Percentiles rank a stretch among this genome's conserved stretches.
These are phyloP conservation scores for Trametes versicolor DNA, from an alignment of 1,284 basidiomycete species.

Conservation along the genomic window DNA sequence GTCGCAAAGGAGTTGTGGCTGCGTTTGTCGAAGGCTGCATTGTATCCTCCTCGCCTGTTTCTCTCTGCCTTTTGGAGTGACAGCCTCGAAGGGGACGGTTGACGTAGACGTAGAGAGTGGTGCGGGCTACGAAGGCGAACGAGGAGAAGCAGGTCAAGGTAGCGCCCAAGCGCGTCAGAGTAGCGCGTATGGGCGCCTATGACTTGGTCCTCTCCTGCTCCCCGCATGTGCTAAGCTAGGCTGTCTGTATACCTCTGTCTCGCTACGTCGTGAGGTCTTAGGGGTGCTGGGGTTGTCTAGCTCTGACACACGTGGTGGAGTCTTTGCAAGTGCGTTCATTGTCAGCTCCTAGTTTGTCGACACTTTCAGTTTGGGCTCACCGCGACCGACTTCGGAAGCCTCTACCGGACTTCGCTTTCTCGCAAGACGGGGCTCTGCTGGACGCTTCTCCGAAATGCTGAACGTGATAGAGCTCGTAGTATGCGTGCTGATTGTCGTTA, in stretches of 20 bases:
- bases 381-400: too few relatives aligned
- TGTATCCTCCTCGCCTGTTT: not conserved
- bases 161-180: constrained; percentile 13
- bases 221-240: not conserved
- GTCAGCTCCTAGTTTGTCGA: not conserved
- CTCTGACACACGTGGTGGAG: not conserved
- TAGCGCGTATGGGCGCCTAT: not conserved
- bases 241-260: not conserved
- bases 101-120: not conserved
- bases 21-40: constrained; percentile 42
- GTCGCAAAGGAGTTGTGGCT: constrained; percentile 58
- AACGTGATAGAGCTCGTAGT: constrained; percentile 72
- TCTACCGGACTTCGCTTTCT: not conserved
- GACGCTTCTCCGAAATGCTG: constrained; percentile 53
- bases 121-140: not conserved
- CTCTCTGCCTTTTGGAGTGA: not conserved
- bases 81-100: too few relatives aligned
- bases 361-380: not conserved
- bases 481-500: constrained; percentile 76
- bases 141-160: not conserved
- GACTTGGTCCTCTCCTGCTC: not conserved
- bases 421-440: not conserved
- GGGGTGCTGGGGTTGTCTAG: not conserved
- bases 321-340: not conserved
- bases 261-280: not conserved